phyloP scores from a whole-genome alignment of 225 moss, liverwort and hornwort species.

The Polytrichum formosum region DNA sequence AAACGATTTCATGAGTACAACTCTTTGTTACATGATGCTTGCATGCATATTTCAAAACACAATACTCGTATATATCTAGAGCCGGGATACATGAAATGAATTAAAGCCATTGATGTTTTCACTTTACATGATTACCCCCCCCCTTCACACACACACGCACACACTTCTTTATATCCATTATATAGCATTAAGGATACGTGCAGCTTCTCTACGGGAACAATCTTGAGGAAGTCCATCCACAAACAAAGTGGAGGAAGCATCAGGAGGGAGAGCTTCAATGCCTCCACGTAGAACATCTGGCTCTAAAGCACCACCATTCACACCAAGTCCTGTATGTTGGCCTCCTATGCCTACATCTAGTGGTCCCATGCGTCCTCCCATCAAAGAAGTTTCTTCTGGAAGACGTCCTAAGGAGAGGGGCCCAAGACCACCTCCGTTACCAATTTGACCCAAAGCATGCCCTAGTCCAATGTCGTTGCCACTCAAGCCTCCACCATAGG shows the following conservation, averaged over 20 bases:
- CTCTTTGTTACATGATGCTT: too few species aligned
- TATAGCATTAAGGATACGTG: slow-evolving; percentile 58
- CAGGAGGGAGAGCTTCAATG: slow-evolving; percentile 91
- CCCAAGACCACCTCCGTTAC: slow-evolving; percentile 75
- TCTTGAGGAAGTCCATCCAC: slow-evolving; percentile 98
- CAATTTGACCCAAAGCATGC: slow-evolving; percentile 79
- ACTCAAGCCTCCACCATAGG: slow-evolving; percentile 80
- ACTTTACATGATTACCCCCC: too few species aligned
- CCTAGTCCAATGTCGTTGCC: slow-evolving; percentile 86
- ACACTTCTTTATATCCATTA: too few species aligned
- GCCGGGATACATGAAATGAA: too few species aligned
- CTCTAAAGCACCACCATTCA: slow-evolving; percentile 89
- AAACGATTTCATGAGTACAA: too few species aligned
- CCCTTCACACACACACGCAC: too few species aligned
- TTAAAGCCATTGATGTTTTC: too few species aligned
- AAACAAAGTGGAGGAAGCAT: slow-evolving; percentile 92
- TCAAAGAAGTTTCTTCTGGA: slow-evolving; percentile 76
- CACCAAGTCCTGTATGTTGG: slow-evolving; percentile 76
- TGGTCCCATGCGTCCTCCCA: slow-evolving; percentile 89
- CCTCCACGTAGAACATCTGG: slow-evolving; percentile 74
- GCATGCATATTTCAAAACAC: too few species aligned
- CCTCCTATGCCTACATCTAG: slow-evolving; percentile 81
- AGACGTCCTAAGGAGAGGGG: slow-evolving; percentile 69
- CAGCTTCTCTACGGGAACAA: slow-evolving; percentile 98
- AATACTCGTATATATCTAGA: too few species aligned